Percentiles rank a stretch among this genome's conserved stretches.
phyloP scores from a whole-genome alignment of 192 early-diverging fungal species.

The Rhizophagus sp. region DNA sequence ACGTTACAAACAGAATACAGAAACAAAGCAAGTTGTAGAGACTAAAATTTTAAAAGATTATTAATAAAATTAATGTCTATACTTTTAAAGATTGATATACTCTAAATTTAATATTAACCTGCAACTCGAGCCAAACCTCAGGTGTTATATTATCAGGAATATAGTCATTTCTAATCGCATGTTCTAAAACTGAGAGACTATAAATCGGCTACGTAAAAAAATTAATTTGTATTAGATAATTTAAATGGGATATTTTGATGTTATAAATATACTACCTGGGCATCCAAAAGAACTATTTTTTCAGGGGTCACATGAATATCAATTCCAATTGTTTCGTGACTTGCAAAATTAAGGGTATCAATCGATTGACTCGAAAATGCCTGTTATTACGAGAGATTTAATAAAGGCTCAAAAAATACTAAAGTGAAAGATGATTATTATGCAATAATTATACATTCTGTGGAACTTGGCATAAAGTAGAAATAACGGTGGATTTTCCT shows the following conservation, averaged over 20 bases:
- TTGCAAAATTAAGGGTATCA: slow-evolving; percentile 31
- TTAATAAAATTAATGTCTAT: not conserved
- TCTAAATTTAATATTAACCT: not conserved
- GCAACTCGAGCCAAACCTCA: slow-evolving; percentile 41
- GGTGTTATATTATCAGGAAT: slow-evolving; percentile 34
- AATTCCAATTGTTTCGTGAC: slow-evolving; percentile 52
- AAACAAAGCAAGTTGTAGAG: slow-evolving; percentile 56
- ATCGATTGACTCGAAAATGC: slow-evolving; percentile 38
- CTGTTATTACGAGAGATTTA: not conserved
- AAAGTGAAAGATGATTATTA: not conserved
- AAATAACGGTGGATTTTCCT: slow-evolving; percentile 63
- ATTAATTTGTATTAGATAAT: not conserved
- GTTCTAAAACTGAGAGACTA: slow-evolving; percentile 45
- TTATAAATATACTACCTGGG: slow-evolving; percentile 23
- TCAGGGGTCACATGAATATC: slow-evolving; percentile 64
- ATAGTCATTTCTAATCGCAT: slow-evolving; percentile 33
- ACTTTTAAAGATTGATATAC: not conserved
- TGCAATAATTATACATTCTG: slow-evolving; percentile 24
- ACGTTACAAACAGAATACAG: slow-evolving; percentile 64
- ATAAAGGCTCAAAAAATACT: not conserved
- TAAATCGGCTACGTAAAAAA: slow-evolving; percentile 37
- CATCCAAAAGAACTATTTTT: slow-evolving; percentile 57
- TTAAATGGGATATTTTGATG: not conserved
- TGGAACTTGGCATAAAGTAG: slow-evolving; percentile 44
- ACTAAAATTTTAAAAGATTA: slow-evolving; percentile 20